Percentiles rank a stretch among this genome's conserved stretches.
These are phyloP conservation scores for Wickerhamomyces sp. DNA, from an alignment of 1,139 yeast genomes.

Conservation along the genomic window DNA sequence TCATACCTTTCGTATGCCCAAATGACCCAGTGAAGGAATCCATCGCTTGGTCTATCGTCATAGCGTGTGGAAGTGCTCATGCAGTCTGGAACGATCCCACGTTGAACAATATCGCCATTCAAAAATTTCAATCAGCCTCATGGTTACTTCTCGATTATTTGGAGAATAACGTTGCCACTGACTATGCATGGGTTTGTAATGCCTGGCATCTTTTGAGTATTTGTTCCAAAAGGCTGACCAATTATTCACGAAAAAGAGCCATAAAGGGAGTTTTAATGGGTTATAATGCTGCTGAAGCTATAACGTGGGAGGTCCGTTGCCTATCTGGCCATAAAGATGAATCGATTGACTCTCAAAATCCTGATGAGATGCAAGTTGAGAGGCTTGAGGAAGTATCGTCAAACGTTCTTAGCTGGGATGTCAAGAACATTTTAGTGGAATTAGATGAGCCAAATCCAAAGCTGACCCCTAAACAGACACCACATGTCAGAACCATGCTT, in stretches of 20 bases:
- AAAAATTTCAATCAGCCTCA: constrained; percentile 7
- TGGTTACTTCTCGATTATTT: background rate
- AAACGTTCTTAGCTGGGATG: background rate
- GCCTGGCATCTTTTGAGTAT: too few species aligned
- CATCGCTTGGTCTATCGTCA: constrained; percentile 30
- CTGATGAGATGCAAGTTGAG: constrained; percentile 16
- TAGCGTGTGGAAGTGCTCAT: constrained; percentile 36
- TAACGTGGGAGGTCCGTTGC: too few species aligned
- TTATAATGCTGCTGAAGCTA: too few species aligned
- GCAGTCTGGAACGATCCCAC: constrained; percentile 26
- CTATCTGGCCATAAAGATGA: constrained; percentile 21
- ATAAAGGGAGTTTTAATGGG: too few species aligned
- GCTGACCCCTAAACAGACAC: too few species aligned
- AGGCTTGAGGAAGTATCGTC: constrained; percentile 16
- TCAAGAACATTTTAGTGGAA: background rate
- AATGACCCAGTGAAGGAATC: constrained; percentile 29
- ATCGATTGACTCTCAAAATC: constrained; percentile 1
- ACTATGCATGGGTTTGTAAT: constrained; percentile 33
- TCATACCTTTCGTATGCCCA: constrained; percentile 27
- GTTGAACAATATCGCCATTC: constrained; percentile 5
- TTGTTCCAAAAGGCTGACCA: too few species aligned
- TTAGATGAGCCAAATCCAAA: too few species aligned
- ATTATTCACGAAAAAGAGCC: too few species aligned
- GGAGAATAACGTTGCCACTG: constrained; percentile 15
- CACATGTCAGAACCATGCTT: constrained; percentile 28